phyloP scores from a whole-genome alignment of 345 rosid species.

The Cardiospermum halicacabum region DNA sequence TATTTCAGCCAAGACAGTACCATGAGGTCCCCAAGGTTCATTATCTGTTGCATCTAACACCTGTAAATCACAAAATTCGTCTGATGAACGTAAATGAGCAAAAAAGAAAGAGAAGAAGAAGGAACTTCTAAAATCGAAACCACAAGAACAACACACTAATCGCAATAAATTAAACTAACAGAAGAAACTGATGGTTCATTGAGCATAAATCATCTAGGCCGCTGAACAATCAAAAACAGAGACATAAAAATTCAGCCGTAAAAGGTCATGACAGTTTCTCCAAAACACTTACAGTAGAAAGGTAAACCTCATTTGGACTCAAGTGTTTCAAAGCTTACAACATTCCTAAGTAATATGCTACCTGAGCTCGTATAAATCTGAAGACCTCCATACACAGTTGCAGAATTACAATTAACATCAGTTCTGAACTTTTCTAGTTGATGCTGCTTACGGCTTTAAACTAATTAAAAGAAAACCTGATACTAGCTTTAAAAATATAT shows the following conservation, averaged over 20 bases:
- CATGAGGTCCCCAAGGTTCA: slow-evolving; percentile 99
- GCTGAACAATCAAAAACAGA: background rate
- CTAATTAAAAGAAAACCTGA: background rate
- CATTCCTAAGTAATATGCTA: background rate
- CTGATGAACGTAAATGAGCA: background rate
- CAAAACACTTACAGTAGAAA: background rate
- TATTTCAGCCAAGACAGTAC: slow-evolving; percentile 87
- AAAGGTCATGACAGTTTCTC: background rate
- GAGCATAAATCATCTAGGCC: background rate
- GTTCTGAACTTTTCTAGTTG: background rate
- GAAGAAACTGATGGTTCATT: background rate
- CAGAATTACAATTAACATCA: background rate
- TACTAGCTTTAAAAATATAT: no score
- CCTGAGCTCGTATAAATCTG: background rate
- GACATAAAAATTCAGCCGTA: background rate
- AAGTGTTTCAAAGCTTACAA: background rate
- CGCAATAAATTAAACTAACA: background rate
- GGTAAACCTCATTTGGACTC: background rate
- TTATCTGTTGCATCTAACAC: slow-evolving; percentile 96
- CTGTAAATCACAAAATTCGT: slow-evolving; percentile 30
- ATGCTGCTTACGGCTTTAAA: background rate
- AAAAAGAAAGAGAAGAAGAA: background rate
- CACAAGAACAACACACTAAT: background rate
- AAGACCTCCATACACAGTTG: background rate
- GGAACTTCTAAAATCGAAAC: background rate